phyloP scores from a whole-genome alignment of 192 early-diverging fungal species.

The Backusella morwellensis region DNA sequence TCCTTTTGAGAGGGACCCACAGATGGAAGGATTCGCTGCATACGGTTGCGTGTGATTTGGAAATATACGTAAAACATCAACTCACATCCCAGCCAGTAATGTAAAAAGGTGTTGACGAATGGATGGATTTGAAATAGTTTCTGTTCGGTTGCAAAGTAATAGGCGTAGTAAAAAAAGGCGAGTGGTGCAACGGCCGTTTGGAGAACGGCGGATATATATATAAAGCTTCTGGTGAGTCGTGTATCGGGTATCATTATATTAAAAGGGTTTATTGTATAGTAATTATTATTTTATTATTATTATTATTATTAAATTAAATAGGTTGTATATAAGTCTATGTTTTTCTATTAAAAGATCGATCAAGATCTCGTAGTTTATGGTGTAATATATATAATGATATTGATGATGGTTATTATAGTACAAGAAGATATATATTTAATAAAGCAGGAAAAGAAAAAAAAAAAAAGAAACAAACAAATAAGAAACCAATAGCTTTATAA shows the following conservation, averaged over 20 bases:
- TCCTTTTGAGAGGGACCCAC: conserved; percentile 9
- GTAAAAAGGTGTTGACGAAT: conserved; percentile 15
- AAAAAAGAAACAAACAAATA: neutral
- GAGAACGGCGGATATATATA: conserved; percentile 12
- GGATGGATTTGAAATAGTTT: neutral
- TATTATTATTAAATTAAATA: neutral
- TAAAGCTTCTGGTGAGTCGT: conserved; percentile 5
- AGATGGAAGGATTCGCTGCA: conserved; percentile 18
- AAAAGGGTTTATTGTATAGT: neutral
- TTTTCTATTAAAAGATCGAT: neutral
- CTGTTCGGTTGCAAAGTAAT: conserved; percentile 17
- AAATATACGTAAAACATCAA: conserved; percentile 31
- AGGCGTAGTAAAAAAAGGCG: conserved; percentile 28
- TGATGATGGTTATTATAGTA: neutral
- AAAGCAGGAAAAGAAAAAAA: neutral
- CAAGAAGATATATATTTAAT: neutral
- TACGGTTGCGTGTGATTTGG: conserved; percentile 26
- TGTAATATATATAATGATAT: neutral
- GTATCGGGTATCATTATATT: conserved; percentile 23
- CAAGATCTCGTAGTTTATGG: neutral
- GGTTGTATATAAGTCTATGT: neutral
- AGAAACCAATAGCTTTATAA: neutral
- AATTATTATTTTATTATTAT: neutral
- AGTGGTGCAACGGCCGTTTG: conserved; percentile 27
- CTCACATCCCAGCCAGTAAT: conserved; percentile 34